A percentile compares a stretch with the other conserved stretches of the same genome.
These are phyloP conservation scores for Candida tammaniensis DNA, from an alignment of 805 yeast genomes.

Conservation along the genomic window DNA sequence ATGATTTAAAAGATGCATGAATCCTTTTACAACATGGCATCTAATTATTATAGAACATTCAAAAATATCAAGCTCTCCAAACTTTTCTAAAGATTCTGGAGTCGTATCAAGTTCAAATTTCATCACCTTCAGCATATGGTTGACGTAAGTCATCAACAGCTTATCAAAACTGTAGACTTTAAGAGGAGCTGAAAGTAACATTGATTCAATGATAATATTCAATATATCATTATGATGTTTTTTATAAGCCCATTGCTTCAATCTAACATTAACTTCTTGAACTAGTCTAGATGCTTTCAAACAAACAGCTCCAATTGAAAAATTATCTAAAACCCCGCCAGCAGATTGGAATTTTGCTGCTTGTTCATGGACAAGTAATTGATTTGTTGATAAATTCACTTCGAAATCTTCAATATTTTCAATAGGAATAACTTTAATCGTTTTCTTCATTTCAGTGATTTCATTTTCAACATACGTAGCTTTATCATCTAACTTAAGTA, in stretches of 20 bases:
- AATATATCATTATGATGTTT: background rate
- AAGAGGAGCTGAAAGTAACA: too few species aligned
- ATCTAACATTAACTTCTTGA: background rate
- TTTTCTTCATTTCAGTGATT: too few species aligned
- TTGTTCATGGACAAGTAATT: conserved; percentile 18
- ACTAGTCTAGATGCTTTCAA: conserved; percentile 4
- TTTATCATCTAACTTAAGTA: conserved; percentile 4
- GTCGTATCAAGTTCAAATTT: background rate
- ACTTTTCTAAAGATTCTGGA: background rate
- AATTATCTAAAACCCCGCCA: conserved; percentile 15
- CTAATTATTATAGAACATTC: conserved; percentile 13
- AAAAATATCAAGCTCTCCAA: background rate
- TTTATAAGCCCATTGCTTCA: background rate
- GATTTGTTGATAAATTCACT: too few species aligned
- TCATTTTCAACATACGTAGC: background rate
- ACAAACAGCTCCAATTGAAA: conserved; percentile 19
- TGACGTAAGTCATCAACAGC: too few species aligned
- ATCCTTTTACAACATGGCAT: conserved; percentile 18
- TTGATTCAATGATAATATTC: conserved; percentile 2
- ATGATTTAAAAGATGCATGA: conserved; percentile 12
- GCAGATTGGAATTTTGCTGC: conserved; percentile 16
- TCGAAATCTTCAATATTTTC: too few species aligned
- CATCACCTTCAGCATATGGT: too few species aligned
- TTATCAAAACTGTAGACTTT: too few species aligned
- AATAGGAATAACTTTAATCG: too few species aligned